phyloP scores from a whole-genome alignment of 176 grass and related monocot genomes.

The Coix lacrymajobi region DNA sequence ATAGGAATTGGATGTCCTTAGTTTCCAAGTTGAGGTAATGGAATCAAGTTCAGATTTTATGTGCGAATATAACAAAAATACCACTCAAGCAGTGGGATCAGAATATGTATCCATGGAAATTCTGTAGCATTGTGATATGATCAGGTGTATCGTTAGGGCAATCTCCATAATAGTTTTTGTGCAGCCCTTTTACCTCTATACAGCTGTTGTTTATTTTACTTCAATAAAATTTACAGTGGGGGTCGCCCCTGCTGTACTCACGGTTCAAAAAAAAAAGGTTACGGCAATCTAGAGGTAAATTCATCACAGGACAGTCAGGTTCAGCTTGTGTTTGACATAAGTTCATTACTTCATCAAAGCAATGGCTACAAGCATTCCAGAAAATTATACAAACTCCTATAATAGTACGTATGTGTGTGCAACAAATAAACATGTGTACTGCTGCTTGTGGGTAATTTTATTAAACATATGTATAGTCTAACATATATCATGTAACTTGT shows the following conservation, averaged over 20 bases:
- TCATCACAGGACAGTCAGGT: neutral
- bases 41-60: neutral
- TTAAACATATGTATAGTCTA: too few relatives aligned
- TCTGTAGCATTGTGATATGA: neutral
- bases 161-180: neutral
- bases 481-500: too few relatives aligned
- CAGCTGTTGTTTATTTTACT: too few relatives aligned
- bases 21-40: neutral
- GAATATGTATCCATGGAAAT: neutral
- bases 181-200: too few relatives aligned
- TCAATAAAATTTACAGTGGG: too few relatives aligned
- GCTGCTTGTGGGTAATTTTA: neutral
- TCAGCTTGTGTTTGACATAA: neutral
- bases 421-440: slow-evolving; percentile 9
- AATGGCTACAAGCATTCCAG: neutral
- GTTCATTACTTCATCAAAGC: neutral
- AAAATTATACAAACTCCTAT: neutral
- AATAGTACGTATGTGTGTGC: neutral
- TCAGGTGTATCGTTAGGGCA: neutral
- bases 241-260: too few relatives aligned
- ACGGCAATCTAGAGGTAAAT: neutral
- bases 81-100: neutral
- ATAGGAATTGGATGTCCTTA: neutral
- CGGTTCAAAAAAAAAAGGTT: neutral
- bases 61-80: neutral